These are phyloP conservation scores for Aspergillus sp. DNA, from an alignment of 2,329 filamentous ascomycete species.

Conservation along the genomic window DNA sequence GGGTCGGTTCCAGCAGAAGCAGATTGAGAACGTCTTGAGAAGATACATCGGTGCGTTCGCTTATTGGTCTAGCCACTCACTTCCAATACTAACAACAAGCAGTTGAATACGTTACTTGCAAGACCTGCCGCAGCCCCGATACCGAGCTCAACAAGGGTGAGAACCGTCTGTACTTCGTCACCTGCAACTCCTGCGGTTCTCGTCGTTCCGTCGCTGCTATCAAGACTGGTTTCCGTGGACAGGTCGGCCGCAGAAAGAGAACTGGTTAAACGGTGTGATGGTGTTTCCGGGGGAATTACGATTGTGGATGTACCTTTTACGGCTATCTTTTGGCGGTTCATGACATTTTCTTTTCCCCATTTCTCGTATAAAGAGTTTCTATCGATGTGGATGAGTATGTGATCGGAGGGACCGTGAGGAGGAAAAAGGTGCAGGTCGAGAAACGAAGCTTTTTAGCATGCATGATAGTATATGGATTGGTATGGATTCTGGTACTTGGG, in stretches of 20 bases:
- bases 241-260: conserved; percentile 98
- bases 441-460: conserved; percentile 22
- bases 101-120: conserved; percentile 98
- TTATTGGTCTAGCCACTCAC: not conserved
- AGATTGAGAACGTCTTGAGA: conserved; percentile 94
- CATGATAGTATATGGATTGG: conserved; percentile 29
- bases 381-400: conserved; percentile 14
- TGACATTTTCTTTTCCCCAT: conserved; percentile 11
- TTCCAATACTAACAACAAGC: not conserved
- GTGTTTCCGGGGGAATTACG: conserved; percentile 8
- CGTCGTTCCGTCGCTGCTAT: conserved; percentile 91
- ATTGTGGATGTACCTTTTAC: conserved; percentile 14
- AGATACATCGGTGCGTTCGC: conserved; percentile 80
- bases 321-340: conserved; percentile 16
- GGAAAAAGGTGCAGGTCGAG: conserved; percentile 9
- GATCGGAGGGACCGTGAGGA: not conserved
- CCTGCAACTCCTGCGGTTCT: conserved; percentile 83
- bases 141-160: conserved; percentile 98
- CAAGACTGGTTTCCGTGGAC: conserved; percentile 99
- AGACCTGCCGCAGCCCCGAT: conserved; percentile 92
- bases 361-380: conserved; percentile 19
- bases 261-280: conserved; percentile 60
- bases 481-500: conserved; percentile 8
- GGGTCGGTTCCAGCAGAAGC: conserved; percentile 99
- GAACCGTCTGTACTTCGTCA: conserved; percentile 98